A percentile compares a stretch with the other conserved stretches of the same genome.
phyloP scores from a whole-genome alignment of 2,329 filamentous ascomycete genomes.

The Aspergillus sp. region DNA sequence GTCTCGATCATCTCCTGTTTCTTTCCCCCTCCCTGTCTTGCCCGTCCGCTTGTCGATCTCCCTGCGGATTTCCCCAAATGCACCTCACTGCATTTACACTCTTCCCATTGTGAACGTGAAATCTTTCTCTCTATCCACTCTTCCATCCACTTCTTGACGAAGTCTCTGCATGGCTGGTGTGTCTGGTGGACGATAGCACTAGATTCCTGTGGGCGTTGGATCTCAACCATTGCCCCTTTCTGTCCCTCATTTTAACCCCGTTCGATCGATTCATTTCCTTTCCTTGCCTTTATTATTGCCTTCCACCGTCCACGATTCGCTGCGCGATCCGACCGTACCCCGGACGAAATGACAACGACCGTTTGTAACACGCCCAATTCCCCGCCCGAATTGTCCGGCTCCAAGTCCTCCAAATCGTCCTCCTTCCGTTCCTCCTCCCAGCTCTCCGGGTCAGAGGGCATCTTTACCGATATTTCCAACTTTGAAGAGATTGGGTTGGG shows the following conservation, averaged over 20 bases:
- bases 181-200: not conserved
- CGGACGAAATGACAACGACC: conserved; percentile 40
- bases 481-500: conserved; percentile 94
- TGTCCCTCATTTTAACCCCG: conserved; percentile 2
- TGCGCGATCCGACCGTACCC: conserved; percentile 3
- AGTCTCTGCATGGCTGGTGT: not conserved
- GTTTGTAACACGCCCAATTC: conserved; percentile 59
- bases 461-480: conserved; percentile 71
- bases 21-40: conserved; percentile 8
- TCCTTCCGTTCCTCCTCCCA: conserved; percentile 79
- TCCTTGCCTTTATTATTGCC: not conserved
- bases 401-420: conserved; percentile 88
- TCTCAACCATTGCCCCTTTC: not conserved
- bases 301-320: not conserved
- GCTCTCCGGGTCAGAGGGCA: conserved; percentile 65
- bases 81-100: too few relatives aligned
- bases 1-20: conserved; percentile 12
- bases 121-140: too few relatives aligned
- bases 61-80: not conserved
- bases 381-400: conserved; percentile 75
- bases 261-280: conserved; percentile 13
- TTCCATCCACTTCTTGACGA: not conserved
- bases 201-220: not conserved
- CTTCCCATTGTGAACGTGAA: too few relatives aligned
- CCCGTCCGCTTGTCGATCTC: conserved; percentile 1